phyloP scores from a whole-genome alignment of 441 rosid genomes.

The Populus hybrid region DNA sequence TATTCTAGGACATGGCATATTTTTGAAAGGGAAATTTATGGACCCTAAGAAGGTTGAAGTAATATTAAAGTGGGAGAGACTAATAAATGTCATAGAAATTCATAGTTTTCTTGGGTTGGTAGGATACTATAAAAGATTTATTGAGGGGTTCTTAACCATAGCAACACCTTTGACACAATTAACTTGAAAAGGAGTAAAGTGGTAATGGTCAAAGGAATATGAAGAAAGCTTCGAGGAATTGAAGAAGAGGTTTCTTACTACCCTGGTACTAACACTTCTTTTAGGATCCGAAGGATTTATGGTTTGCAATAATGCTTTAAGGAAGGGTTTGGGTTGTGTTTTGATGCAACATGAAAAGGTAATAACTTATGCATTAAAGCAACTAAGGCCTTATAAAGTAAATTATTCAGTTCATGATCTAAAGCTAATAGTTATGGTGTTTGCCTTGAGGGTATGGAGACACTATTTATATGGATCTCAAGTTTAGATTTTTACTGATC shows the following conservation, averaged over 20 bases:
- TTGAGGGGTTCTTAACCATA: neutral
- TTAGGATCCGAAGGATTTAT: neutral
- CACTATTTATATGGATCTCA: too few species aligned
- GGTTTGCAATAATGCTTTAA: neutral
- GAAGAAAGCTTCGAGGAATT: constrained; percentile 12
- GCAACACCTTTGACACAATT: neutral
- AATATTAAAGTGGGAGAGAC: neutral
- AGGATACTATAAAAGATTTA: neutral
- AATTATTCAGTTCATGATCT: too few species aligned
- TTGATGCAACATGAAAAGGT: neutral
- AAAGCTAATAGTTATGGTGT: too few species aligned
- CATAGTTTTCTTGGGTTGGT: too few species aligned
- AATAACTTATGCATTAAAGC: too few species aligned
- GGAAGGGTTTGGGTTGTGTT: neutral
- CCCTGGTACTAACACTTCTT: neutral
- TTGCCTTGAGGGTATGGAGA: too few species aligned
- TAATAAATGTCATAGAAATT: neutral
- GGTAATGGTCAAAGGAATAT: neutral
- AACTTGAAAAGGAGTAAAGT: neutral
- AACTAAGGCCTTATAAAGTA: too few species aligned
- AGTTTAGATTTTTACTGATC: too few species aligned
- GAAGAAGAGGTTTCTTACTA: neutral
- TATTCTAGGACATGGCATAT: neutral
- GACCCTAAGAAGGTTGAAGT: neutral
- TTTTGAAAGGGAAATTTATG: neutral